Base-by-base conservation (phyloP, 208 protist genomes). In the Crithidia acanthocephali region DNA sequence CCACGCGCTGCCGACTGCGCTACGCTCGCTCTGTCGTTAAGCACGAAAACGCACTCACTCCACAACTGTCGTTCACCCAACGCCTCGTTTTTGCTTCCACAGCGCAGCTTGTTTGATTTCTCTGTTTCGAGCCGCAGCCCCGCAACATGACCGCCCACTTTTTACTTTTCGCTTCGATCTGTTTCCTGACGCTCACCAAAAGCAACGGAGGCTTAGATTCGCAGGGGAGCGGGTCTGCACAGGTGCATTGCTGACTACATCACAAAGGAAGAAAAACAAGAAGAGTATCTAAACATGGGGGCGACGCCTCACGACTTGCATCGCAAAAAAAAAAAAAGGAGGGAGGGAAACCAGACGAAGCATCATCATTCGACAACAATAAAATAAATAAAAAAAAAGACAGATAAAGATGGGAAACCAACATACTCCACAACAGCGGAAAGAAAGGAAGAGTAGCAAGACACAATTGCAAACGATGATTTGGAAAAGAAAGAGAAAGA, bases 1-100 rank as follows among this genome's bases (percentile, higher is more conserved):
- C 90, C 87, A 97, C 92, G 92, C 92, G 92, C 92, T 97, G 90
- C 92, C 90, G 92, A 95, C 92, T 95, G 92, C 92, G 92, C 92
- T 86, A 97, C 81, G 85, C 87, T 92, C 87, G 90, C 87, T 71
- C 72, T 45, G 67, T 6, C 15, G 22, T 20, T 30, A 16, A 53
- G 23, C 2, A n/a, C 35, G 8, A 48, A n/a, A n/a, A n/a, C n/a
- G n/a, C n/a, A n/a, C n/a, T n/a, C n/a, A n/a, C n/a, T n/a, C n/a
- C n/a, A n/a, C n/a, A n/a, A n/a, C n/a, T n/a, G n/a, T n/a, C n/a
- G n/a, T n/a, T n/a, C n/a, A n/a, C n/a, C n/a, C n/a, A n/a, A n/a
- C n/a, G n/a, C n/a, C n/a, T n/a, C n/a, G n/a, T n/a, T n/a, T n/a
- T n/a, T n/a, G n/a, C n/a, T n/a, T n/a, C n/a, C n/a, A n/a, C n/a